phyloP scores from a whole-genome alignment of 2,329 filamentous ascomycete species.

The Cladosporium halotolerans region DNA sequence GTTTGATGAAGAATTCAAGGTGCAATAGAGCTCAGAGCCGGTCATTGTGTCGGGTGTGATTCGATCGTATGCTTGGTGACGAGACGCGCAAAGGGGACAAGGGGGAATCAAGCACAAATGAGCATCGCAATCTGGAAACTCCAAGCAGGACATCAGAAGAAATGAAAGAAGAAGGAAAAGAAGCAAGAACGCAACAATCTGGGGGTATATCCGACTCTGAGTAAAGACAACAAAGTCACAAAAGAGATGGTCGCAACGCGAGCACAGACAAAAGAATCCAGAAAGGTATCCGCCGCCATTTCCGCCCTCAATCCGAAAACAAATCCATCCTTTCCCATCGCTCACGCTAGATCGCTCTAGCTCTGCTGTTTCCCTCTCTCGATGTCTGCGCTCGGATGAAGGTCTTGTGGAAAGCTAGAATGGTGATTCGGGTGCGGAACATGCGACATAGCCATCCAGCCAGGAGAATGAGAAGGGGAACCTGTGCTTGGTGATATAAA shows the following conservation, averaged over 20 bases:
- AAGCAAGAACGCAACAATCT: slow-evolving; percentile 5
- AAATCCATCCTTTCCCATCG: not conserved
- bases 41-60: too few relatives aligned
- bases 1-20: too few relatives aligned
- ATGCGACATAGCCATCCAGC: not conserved
- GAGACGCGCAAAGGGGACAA: too few relatives aligned
- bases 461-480: not conserved
- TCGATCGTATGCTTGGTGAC: too few relatives aligned
- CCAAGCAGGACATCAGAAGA: not conserved
- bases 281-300: not conserved
- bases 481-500: too few relatives aligned
- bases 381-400: too few relatives aligned
- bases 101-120: too few relatives aligned
- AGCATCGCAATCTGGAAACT: too few relatives aligned
- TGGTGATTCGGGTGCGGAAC: too few relatives aligned
- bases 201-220: slow-evolving; percentile 11
- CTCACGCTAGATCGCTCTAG: slow-evolving; percentile 3
- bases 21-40: too few relatives aligned
- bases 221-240: not conserved
- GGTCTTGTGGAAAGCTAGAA: too few relatives aligned
- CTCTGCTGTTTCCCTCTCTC: not conserved
- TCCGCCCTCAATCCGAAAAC: not conserved
- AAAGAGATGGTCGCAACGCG: not conserved
- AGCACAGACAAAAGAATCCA: not conserved
- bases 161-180: not conserved